These are phyloP conservation scores for Penicillium digitatum DNA, from an alignment of 2,329 filamentous ascomycete genomes.

Conservation along the genomic window DNA sequence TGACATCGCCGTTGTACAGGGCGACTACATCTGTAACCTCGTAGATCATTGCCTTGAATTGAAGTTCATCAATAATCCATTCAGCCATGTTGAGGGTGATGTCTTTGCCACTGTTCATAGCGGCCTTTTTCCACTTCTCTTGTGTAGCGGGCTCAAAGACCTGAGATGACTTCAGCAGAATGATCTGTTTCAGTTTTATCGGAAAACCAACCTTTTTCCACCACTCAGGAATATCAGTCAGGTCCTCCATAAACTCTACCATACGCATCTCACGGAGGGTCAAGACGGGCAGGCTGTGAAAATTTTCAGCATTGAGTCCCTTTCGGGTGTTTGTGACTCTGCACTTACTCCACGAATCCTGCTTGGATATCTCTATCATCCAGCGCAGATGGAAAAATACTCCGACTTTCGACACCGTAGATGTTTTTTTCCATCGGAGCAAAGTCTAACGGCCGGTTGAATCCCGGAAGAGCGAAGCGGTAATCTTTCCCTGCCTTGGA, in stretches of 20 bases:
- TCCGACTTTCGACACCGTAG: slow-evolving; percentile 29
- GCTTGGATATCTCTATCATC: slow-evolving; percentile 31
- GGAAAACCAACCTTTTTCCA: slow-evolving; percentile 30
- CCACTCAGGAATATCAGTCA: slow-evolving; percentile 44
- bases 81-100: slow-evolving; percentile 37
- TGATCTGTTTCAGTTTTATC: not conserved
- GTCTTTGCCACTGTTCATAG: slow-evolving; percentile 20
- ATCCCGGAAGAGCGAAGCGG: slow-evolving; percentile 32
- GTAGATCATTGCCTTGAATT: slow-evolving; percentile 49
- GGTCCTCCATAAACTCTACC: slow-evolving; percentile 37
- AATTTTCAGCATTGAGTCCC: not conserved
- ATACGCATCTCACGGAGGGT: slow-evolving; percentile 40
- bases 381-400: slow-evolving; percentile 33
- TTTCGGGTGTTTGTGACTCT: not conserved
- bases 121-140: slow-evolving; percentile 32
- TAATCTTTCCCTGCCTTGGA: slow-evolving; percentile 10
- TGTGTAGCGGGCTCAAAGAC: slow-evolving; percentile 32
- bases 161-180: slow-evolving; percentile 11
- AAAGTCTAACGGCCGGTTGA: slow-evolving; percentile 31
- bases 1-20: slow-evolving; percentile 48
- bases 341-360: slow-evolving; percentile 28
- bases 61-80: slow-evolving; percentile 48
- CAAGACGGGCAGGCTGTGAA: slow-evolving; percentile 26
- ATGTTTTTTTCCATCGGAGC: slow-evolving; percentile 23
- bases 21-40: slow-evolving; percentile 41